phyloP scores from a whole-genome alignment of 1,284 basidiomycete genomes.

The Coniferiporia weirii region DNA sequence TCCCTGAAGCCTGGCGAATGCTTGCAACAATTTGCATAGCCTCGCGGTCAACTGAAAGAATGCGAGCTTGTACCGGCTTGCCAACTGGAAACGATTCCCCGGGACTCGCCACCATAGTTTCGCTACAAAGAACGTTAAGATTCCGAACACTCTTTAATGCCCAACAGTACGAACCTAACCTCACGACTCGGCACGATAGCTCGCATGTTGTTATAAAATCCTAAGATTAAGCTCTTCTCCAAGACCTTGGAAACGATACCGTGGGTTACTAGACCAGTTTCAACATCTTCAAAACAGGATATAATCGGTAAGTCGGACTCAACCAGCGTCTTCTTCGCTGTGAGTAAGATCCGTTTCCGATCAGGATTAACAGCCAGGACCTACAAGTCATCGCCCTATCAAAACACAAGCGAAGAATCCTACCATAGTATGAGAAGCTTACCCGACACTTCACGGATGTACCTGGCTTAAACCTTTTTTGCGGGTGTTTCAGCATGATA shows the following conservation, averaged over 20 bases:
- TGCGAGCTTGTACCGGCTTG: constrained; percentile 82
- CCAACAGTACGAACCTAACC: constrained; percentile 53
- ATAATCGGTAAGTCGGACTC: constrained; percentile 76
- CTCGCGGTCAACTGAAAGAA: constrained; percentile 68
- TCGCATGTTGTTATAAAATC: constrained; percentile 88
- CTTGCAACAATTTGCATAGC: constrained; percentile 75
- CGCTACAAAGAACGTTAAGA: not conserved
- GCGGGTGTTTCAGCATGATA: constrained; percentile 86
- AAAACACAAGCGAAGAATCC: not conserved
- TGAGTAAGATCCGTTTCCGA: constrained; percentile 79
- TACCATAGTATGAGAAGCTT: constrained; percentile 26
- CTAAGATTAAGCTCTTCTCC: constrained; percentile 77
- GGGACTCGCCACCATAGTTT: constrained; percentile 60
- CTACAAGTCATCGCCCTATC: constrained; percentile 37
- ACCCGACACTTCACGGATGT: constrained; percentile 83
- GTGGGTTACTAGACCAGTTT: constrained; percentile 71
- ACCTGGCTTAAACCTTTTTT: constrained; percentile 88
- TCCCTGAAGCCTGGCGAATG: constrained; percentile 75
- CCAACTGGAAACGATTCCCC: constrained; percentile 72
- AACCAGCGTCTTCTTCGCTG: constrained; percentile 89
- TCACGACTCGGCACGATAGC: constrained; percentile 81
- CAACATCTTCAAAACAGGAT: constrained; percentile 61
- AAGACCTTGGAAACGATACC: constrained; percentile 81
- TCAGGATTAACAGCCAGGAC: constrained; percentile 84
- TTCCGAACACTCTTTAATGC: not conserved